Evolutionary conservation across 352 stramenopile genomes (phyloP), one percentile per base, ranked within the genome.

Genomic region (Phytophthora hibernalis): DNA sequence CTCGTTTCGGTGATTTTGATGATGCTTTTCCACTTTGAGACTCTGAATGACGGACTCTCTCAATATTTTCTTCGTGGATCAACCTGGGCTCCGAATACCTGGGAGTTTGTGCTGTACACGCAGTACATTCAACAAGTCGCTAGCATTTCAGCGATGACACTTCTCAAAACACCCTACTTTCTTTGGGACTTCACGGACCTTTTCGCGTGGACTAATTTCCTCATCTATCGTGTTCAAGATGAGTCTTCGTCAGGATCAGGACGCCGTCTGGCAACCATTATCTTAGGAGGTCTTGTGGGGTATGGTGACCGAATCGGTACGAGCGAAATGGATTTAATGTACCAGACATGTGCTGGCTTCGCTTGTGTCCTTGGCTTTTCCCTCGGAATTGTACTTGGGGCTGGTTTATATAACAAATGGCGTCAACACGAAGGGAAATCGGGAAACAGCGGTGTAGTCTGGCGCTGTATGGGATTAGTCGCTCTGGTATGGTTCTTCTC

Each of bases 201-300:
- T 16, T 85, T 92, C 22, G 57, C 79, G 3, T 92, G 83, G 81
- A 79, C 72, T 21, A 87, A 83, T 55, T 85, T 89, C 40, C 56
- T 89, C 11, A 26, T 66, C 9, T 74, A 70, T 51, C 54, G 24
- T 9, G 21, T 20, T 47, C 28, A 59, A 38, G 45, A 70, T 22
- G 30, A 60, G 71, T 55, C 54, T 12, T 35, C 68, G 33, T 50
- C 37, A 24, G 40, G 40, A 22, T 20, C 49, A 47, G 55, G 40
- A 30, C 72, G 79, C 30, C 74, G 80, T 22, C 30, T 89, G 11
- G 63, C 76, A 38, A 78, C 72, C 21, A 77, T 86, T 57, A 65
- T 88, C 8, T 51, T 85, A 3, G 76, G 68, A 3, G 74, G 79
- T 43, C 55, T 88, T 35, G 79, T 86, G 16, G 75, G 77, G 16